Percentiles rank a stretch among this genome's conserved stretches.
These are phyloP conservation scores for Sarcodon aspratus DNA, from an alignment of 768 basidiomycete genomes.

Conservation along the genomic window DNA sequence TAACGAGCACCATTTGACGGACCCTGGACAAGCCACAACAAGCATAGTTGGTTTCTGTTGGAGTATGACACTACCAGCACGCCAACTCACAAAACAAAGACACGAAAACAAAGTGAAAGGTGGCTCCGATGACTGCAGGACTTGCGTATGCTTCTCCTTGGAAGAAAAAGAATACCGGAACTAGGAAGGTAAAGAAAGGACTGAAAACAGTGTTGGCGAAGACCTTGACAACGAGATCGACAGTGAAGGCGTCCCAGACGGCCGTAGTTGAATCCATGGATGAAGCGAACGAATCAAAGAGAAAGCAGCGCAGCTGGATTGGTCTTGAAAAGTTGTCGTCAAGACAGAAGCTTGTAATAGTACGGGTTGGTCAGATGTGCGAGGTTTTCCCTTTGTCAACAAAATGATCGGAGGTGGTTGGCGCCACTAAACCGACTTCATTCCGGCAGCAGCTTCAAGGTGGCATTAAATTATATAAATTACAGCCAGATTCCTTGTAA, in stretches of 20 bases:
- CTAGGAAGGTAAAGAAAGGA: conserved; percentile 74
- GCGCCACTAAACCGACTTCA: too few relatives aligned
- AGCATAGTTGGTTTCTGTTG: background rate
- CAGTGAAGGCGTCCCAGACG: conserved; percentile 59
- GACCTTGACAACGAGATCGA: conserved; percentile 75
- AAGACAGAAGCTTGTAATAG: too few relatives aligned
- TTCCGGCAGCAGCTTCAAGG: too few relatives aligned
- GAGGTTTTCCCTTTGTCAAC: too few relatives aligned
- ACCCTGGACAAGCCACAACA: conserved; percentile 31
- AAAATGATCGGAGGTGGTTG: too few relatives aligned
- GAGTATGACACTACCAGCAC: background rate
- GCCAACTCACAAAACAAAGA: conserved; percentile 54
- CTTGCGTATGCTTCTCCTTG: conserved; percentile 47
- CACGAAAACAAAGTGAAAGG: conserved; percentile 45
- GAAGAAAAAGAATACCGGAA: conserved; percentile 71
- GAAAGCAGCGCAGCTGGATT: too few relatives aligned
- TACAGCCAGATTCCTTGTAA: too few relatives aligned
- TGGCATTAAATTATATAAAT: too few relatives aligned
- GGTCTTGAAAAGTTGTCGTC: too few relatives aligned
- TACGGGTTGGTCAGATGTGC: too few relatives aligned
- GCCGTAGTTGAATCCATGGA: conserved; percentile 16
- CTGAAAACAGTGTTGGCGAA: conserved; percentile 72
- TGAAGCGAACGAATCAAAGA: background rate
- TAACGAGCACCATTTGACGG: conserved; percentile 56
- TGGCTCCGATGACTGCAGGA: conserved; percentile 37